phyloP scores from a whole-genome alignment of 2,329 filamentous ascomycete genomes.

The Aspergillus arachidicola region DNA sequence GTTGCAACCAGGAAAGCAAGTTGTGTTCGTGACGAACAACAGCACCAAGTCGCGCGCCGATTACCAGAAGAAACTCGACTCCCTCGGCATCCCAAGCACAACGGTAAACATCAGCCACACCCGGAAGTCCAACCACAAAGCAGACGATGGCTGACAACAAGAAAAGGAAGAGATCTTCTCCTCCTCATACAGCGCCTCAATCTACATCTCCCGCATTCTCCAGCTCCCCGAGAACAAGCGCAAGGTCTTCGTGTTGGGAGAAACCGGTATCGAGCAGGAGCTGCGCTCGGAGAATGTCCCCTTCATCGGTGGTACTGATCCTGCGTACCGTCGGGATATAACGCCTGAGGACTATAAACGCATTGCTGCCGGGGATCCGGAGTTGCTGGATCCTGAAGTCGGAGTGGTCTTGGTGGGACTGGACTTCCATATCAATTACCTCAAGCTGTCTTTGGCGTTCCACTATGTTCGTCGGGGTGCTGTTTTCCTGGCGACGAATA shows the following conservation, averaged over 20 bases:
- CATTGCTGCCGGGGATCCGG: constrained; percentile 71
- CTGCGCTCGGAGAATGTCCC: constrained; percentile 76
- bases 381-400: constrained; percentile 80
- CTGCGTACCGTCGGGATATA: constrained; percentile 74
- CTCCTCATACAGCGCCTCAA: constrained; percentile 89
- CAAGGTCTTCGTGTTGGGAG: constrained; percentile 93
- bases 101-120: constrained; percentile 51
- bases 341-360: constrained; percentile 76
- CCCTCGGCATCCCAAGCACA: constrained; percentile 75
- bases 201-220: constrained; percentile 95
- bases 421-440: constrained; percentile 93
- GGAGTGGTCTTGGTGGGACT: constrained; percentile 86
- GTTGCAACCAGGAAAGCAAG: constrained; percentile 71
- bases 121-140: background rate
- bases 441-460: constrained; percentile 82
- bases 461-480: constrained; percentile 83
- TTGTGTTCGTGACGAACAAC: constrained; percentile 98
- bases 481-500: constrained; percentile 88
- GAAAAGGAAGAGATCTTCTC: constrained; percentile 86
- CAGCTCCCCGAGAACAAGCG: constrained; percentile 75
- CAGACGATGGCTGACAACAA: background rate
- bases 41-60: constrained; percentile 93
- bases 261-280: constrained; percentile 88
- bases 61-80: constrained; percentile 88
- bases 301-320: constrained; percentile 86